These are phyloP conservation scores for Penicillium salamii DNA, from an alignment of 495 filamentous ascomycete species.

Conservation along the genomic window DNA sequence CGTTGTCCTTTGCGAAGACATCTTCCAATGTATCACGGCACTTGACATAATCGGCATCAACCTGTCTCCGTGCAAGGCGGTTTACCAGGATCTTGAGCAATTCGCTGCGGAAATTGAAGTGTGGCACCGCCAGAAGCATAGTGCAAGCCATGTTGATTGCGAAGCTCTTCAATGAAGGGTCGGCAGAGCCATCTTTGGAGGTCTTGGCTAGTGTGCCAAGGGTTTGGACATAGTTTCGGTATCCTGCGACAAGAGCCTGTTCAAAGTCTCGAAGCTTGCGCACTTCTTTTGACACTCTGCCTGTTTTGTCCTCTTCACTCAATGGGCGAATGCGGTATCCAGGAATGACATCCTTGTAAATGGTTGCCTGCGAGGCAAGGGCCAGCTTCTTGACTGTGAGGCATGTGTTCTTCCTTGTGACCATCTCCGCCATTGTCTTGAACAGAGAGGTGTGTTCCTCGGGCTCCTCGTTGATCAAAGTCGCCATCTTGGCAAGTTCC, in stretches of 20 bases:
- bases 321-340: conserved; percentile 90
- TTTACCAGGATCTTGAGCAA: conserved; percentile 81
- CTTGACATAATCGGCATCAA: conserved; percentile 72
- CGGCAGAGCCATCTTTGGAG: conserved; percentile 33
- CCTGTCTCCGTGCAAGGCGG: conserved; percentile 65
- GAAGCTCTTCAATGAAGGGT: conserved; percentile 55
- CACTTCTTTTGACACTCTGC: conserved; percentile 90
- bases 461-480: conserved; percentile 82
- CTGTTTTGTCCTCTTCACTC: conserved; percentile 64
- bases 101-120: conserved; percentile 94
- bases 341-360: conserved; percentile 96
- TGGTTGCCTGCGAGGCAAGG: conserved; percentile 76
- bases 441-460: conserved; percentile 83
- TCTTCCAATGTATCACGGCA: conserved; percentile 77
- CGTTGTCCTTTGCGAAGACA: conserved; percentile 82
- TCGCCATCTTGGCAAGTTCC: conserved; percentile 80
- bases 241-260: conserved; percentile 74
- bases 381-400: conserved; percentile 77
- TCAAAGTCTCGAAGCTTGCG: conserved; percentile 76
- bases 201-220: conserved; percentile 61
- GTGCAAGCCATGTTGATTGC: conserved; percentile 83
- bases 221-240: conserved; percentile 77
- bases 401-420: conserved; percentile 51
- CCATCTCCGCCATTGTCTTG: conserved; percentile 72
- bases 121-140: conserved; percentile 74